Percentiles rank a stretch among this genome's conserved stretches.
Evolutionary conservation across 2,329 filamentous ascomycete genomes (phyloP).

Genomic region (Sclerotinia borealis): DNA sequence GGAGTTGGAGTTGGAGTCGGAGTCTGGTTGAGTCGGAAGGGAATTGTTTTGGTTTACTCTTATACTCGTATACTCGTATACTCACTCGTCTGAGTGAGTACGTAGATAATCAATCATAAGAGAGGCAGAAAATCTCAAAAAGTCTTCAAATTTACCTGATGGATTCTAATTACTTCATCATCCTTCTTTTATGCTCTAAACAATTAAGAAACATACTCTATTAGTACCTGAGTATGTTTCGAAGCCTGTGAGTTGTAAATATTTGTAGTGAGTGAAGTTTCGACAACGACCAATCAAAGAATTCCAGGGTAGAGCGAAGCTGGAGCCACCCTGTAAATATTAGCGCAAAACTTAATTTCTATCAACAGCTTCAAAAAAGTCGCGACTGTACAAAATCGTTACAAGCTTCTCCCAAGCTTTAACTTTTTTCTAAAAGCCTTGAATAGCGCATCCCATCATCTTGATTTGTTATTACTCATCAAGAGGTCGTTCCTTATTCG

Average conservation of each 20-base stretch:
- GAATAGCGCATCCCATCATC: neutral
- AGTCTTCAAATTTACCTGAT: neutral
- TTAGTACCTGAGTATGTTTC: neutral
- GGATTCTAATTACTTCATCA: neutral
- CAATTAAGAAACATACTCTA: neutral
- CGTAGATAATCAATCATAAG: neutral
- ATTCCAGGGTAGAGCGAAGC: neutral
- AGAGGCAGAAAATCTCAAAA: neutral
- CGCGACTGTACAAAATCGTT: conserved; percentile 6
- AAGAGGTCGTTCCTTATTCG: neutral
- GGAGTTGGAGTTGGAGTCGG: too few relatives aligned
- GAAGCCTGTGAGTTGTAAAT: neutral
- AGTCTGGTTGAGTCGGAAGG: neutral
- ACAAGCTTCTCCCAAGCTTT: conserved; percentile 4
- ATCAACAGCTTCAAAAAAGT: conserved; percentile 13
- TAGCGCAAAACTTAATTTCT: conserved; percentile 11
- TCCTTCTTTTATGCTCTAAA: neutral
- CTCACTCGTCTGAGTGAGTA: too few relatives aligned
- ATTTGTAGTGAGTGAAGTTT: neutral
- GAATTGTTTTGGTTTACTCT: neutral
- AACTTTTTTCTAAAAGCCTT: neutral
- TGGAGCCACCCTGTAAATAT: conserved; percentile 1
- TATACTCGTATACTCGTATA: too few relatives aligned
- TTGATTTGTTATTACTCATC: neutral
- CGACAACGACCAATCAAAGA: neutral